Conservation (phyloP, 2,329 filamentous ascomycete genomes). For the Ophidiomyces ophidiicola region DNA sequence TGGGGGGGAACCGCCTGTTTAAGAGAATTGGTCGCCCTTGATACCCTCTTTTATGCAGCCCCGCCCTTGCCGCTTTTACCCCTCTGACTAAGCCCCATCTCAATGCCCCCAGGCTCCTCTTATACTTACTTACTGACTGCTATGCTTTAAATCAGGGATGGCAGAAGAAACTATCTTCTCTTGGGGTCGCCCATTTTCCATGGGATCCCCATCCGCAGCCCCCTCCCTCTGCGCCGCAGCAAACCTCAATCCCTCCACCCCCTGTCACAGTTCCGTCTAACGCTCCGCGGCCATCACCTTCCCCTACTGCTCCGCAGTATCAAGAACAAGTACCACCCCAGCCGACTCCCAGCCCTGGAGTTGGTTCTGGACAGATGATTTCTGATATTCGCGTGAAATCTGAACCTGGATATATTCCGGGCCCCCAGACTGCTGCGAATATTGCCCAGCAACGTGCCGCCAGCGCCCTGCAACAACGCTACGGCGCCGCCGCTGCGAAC, state of each 20-base stretch:
- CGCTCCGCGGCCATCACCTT: slow-evolving; percentile 27
- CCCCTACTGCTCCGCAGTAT: slow-evolving; percentile 18
- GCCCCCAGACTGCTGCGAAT: slow-evolving; percentile 10
- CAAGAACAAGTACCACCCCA: slow-evolving; percentile 24
- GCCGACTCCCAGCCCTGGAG: slow-evolving; percentile 16
- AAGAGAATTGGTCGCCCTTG: slow-evolving; percentile 23
- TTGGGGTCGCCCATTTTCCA: slow-evolving; percentile 77
- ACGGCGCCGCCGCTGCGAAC: slow-evolving; percentile 31
- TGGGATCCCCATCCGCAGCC: slow-evolving; percentile 82
- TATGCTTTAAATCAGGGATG: slow-evolving; percentile 57
- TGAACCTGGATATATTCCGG: slow-evolving; percentile 38
- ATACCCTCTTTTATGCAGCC: slow-evolving; percentile 27
- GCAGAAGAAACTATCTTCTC: slow-evolving; percentile 78
- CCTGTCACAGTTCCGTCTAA: slow-evolving; percentile 35
- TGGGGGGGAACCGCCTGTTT: slow-evolving; percentile 28
- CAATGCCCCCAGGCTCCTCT: slow-evolving; percentile 1
- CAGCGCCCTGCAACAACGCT: slow-evolving; percentile 39
- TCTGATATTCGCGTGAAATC: slow-evolving; percentile 39
- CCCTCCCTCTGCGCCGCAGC: slow-evolving; percentile 30
- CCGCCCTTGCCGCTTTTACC: slow-evolving; percentile 15
- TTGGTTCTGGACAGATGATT: not conserved
- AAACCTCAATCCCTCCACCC: slow-evolving; percentile 29
- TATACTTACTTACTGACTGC: not conserved
- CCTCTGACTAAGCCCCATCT: slow-evolving; percentile 10
- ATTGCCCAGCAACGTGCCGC: slow-evolving; percentile 44